phyloP scores from a whole-genome alignment of 2,329 filamentous ascomycete genomes.

The Ciborinia camelliae region DNA sequence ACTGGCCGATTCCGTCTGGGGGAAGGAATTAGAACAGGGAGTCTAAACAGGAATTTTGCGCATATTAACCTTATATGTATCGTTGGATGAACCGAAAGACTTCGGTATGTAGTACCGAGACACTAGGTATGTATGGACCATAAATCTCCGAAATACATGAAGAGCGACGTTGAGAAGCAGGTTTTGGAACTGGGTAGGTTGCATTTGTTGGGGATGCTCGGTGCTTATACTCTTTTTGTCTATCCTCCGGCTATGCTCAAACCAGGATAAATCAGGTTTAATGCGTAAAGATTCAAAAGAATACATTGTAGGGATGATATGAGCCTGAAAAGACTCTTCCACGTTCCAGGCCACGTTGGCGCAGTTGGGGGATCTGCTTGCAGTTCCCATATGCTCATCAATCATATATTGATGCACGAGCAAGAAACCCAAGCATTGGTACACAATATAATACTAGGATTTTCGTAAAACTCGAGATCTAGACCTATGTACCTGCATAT shows the following conservation, averaged over 20 bases:
- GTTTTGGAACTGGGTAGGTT: neutral
- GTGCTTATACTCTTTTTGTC: neutral
- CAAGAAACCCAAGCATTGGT: neutral
- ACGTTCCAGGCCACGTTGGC: neutral
- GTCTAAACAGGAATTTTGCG: neutral
- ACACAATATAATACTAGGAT: neutral
- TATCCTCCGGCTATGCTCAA: neutral
- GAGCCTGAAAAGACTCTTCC: neutral
- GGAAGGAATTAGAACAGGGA: neutral
- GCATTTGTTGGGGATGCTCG: neutral
- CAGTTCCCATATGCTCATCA: neutral
- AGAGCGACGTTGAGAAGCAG: conserved; percentile 11
- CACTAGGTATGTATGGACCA: neutral
- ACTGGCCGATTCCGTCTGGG: neutral
- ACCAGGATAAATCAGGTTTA: neutral
- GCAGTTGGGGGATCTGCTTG: neutral
- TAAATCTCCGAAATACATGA: neutral
- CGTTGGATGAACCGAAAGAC: neutral
- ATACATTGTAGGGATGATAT: neutral
- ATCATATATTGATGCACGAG: neutral
- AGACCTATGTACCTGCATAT: conserved; percentile 10
- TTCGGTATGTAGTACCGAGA: conserved; percentile 5
- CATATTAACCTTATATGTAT: neutral
- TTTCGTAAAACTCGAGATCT: neutral
- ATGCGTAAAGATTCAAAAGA: neutral